These are phyloP conservation scores for Pseudocercospora macadamiae DNA, from an alignment of 2,329 filamentous ascomycete genomes.

Conservation along the genomic window DNA sequence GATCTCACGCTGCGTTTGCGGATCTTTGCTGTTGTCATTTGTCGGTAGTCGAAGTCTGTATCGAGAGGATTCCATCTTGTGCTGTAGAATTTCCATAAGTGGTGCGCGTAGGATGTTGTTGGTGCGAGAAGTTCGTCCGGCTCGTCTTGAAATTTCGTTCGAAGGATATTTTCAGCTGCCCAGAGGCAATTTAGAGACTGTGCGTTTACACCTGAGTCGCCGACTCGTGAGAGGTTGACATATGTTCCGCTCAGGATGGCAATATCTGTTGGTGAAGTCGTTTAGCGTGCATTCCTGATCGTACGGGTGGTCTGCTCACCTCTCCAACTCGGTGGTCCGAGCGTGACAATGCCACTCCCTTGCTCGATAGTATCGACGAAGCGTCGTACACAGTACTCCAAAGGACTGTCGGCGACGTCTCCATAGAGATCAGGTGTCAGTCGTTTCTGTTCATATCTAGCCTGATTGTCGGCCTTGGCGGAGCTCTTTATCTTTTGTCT, in stretches of 20 bases:
- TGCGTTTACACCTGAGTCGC: background rate
- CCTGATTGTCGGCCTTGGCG: background rate
- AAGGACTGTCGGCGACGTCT: background rate
- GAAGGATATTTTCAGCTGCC: background rate
- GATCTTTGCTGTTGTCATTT: background rate
- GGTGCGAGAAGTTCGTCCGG: background rate
- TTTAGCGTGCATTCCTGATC: background rate
- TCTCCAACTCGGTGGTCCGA: background rate
- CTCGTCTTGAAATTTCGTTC: background rate
- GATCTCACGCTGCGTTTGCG: background rate
- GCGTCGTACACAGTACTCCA: background rate
- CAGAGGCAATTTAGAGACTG: background rate
- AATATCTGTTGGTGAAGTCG: background rate
- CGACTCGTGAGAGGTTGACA: background rate
- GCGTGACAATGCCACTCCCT: background rate
- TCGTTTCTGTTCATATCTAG: background rate
- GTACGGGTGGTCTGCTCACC: background rate
- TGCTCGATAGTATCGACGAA: conserved; percentile 3
- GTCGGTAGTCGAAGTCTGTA: background rate
- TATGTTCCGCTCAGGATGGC: background rate
- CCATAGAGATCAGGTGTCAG: background rate
- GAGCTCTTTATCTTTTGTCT: background rate
- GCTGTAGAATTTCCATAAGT: background rate
- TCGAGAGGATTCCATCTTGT: background rate
- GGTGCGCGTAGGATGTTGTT: background rate